Conservation (phyloP, 345 rosid species). For the Lepidium didymum region DNA sequence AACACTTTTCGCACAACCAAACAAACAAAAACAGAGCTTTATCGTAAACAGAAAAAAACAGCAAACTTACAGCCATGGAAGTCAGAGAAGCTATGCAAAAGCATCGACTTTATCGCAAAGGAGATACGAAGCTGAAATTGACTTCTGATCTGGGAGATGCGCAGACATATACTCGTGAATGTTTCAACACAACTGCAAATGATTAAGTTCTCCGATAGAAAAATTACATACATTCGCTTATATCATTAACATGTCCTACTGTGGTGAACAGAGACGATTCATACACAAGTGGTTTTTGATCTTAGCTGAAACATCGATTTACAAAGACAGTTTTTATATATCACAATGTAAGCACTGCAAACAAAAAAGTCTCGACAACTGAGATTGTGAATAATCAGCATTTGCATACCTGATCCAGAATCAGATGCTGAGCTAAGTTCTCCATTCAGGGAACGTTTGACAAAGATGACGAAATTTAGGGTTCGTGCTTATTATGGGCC, state of each 20-base stretch:
- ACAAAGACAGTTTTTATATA: not conserved
- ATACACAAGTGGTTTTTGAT: slow-evolving; percentile 4
- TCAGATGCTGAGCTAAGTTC: not conserved
- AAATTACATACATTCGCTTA: not conserved
- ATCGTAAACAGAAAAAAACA: not conserved
- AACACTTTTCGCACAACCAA: not conserved
- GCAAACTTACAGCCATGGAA: slow-evolving; percentile 24
- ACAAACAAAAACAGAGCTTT: not conserved
- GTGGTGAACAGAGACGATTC: not conserved
- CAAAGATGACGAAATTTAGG: slow-evolving; percentile 9
- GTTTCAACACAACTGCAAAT: not conserved
- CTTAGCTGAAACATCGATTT: slow-evolving; percentile 7
- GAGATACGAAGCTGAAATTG: not conserved
- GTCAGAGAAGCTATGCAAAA: not conserved
- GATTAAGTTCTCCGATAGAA: not conserved
- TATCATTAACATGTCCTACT: not conserved
- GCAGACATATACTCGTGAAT: not conserved
- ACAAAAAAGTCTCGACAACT: not conserved
- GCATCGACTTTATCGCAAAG: not conserved
- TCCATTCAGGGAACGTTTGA: slow-evolving; percentile 6
- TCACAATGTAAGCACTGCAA: not conserved
- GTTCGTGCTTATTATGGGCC: slow-evolving; percentile 19
- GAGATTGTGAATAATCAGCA: not conserved
- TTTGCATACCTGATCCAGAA: slow-evolving; percentile 4
- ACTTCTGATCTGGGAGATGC: slow-evolving; percentile 4